A percentile compares a stretch with the other conserved stretches of the same genome.
Evolutionary conservation across 768 basidiomycete genomes (phyloP).

Genomic region (Lanmaoa rubissima): DNA sequence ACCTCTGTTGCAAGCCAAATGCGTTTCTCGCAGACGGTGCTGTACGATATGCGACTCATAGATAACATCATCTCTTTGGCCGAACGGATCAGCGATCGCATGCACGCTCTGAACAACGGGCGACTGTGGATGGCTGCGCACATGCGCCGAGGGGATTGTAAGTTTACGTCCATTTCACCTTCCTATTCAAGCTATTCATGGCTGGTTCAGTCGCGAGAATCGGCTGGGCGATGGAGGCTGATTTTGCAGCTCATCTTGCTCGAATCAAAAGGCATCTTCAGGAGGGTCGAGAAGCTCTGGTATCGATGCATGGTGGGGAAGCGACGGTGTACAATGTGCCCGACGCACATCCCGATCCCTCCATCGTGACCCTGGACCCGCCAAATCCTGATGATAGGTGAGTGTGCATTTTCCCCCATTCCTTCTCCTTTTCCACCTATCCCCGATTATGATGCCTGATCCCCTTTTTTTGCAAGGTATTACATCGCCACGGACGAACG

Average conservation of each 20-base stretch:
- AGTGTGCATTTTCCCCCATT: not conserved
- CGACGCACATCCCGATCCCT: slow-evolving; percentile 14
- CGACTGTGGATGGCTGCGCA: slow-evolving; percentile 44
- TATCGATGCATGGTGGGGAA: slow-evolving; percentile 21
- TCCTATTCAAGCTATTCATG: not conserved
- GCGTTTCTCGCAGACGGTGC: slow-evolving; percentile 31
- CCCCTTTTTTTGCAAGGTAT: slow-evolving; percentile 17
- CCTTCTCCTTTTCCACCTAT: not conserved
- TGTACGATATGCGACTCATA: slow-evolving; percentile 30
- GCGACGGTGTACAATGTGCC: slow-evolving; percentile 23
- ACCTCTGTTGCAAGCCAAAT: slow-evolving; percentile 29
- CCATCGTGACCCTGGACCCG: slow-evolving; percentile 24
- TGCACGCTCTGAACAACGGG: slow-evolving; percentile 28
- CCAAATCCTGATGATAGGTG: slow-evolving; percentile 26
- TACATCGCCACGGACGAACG: slow-evolving; percentile 46
- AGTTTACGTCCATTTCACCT: slow-evolving; percentile 4
- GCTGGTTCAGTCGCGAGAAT: slow-evolving; percentile 22
- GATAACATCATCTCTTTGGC: slow-evolving; percentile 30
- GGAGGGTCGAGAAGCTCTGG: slow-evolving; percentile 15
- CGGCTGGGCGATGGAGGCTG: slow-evolving; percentile 36
- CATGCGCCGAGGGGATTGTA: slow-evolving; percentile 46
- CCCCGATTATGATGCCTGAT: not conserved
- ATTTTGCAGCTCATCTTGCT: slow-evolving; percentile 33
- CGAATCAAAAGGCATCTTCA: slow-evolving; percentile 31
- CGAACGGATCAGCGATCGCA: slow-evolving; percentile 30